Evolutionary conservation across 2,329 filamentous ascomycete genomes (phyloP), one percentile per base, ranked within the genome.

Genomic region (Calycina herbarum): DNA sequence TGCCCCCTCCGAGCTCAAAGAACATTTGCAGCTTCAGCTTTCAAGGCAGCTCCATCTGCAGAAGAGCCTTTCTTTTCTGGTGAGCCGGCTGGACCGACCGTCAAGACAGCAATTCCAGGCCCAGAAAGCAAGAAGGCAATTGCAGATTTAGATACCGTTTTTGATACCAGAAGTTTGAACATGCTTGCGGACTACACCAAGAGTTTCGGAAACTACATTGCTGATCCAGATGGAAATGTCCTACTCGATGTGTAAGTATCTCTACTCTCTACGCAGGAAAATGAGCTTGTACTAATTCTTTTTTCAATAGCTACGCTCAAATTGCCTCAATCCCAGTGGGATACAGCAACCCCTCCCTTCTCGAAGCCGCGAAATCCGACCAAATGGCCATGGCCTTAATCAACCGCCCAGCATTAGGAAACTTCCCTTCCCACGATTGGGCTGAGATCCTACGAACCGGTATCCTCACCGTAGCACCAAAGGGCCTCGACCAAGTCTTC

Each of bases 291-390:
- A 40, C 67, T 73, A 68, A 73, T 64, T 65, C 62, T 59, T 4
- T 40, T 40, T 3, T 40, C 24, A 10, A n/a, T 68, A 86, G 85
- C 64, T 92, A 92, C 77, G 89, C 91, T 61, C 91, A 94, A 78
- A 94, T 94, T 75, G 91, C 91, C 66, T 93, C 90, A 29, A 94
- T 94, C 72, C 90, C 91, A 10, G 86, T 94, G 59, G 91, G 91
- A 68, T 94, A 94, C 84, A 93, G 89, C 83, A 93, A 94, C 78
- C 83, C 89, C 11, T 79, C 84, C 61, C 85, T 94, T 67, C 81
- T 86, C 69, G 79, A 84, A 70, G 88, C 88, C 45, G 89, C 89
- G 54, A 82, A 82, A 65, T 88, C 88, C 35, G 86, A 87, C 48
- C 88, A 93, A 76, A 93, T 93, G 89, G 83, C 84, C 71, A 87